Evolutionary conservation across 169 alveolate genomes (phyloP).

Genomic region (Pseudocohnilembus persalinus): DNA sequence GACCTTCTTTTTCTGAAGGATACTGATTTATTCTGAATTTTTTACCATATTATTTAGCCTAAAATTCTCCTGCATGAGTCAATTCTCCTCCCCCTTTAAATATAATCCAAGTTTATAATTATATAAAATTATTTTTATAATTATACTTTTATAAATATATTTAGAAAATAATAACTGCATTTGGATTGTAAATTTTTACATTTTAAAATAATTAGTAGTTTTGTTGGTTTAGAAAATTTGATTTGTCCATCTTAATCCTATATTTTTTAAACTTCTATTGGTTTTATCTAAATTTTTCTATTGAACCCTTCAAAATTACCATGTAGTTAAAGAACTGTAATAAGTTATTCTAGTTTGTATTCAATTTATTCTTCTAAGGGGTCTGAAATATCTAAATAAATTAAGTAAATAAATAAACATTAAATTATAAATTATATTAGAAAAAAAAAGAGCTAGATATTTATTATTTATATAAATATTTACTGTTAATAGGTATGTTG

Average conservation of each 20-base stretch:
- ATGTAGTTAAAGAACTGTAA: constrained; percentile 88
- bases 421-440: too few relatives aligned
- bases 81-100: constrained; percentile 86
- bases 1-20: constrained; percentile 93
- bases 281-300: constrained; percentile 93
- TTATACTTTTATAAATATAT: constrained; percentile 94
- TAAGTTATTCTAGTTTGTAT: constrained; percentile 61
- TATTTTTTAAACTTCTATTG: constrained; percentile 65
- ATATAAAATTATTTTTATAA: too few relatives aligned
- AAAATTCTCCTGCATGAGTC: constrained; percentile 85
- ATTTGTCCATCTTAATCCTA: constrained; percentile 50
- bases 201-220: neutral
- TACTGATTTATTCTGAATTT: constrained; percentile 77
- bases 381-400: too few relatives aligned
- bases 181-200: constrained; percentile 2
- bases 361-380: neutral
- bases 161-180: constrained; percentile 57
- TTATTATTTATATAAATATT: too few relatives aligned
- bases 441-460: too few relatives aligned
- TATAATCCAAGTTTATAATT: constrained; percentile 34
- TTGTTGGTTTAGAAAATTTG: neutral
- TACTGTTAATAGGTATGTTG: too few relatives aligned
- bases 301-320: constrained; percentile 95
- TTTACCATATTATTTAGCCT: constrained; percentile 70
- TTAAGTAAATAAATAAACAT: too few relatives aligned